These are phyloP conservation scores for Alternaria viburni DNA, from an alignment of 2,329 filamentous ascomycete genomes.

Conservation along the genomic window DNA sequence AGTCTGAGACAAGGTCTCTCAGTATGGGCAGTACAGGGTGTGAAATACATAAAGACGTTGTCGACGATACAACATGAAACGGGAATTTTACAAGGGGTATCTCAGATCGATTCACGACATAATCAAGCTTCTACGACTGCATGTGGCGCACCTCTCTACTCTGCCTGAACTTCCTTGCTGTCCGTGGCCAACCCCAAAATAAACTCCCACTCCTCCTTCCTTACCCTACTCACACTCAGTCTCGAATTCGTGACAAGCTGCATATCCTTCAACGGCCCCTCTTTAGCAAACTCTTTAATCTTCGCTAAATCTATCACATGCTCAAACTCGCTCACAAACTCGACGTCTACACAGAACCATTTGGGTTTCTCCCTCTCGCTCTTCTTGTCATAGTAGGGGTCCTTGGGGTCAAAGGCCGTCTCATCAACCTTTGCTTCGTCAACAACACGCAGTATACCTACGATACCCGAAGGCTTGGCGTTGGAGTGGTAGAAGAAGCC, in stretches of 20 bases:
- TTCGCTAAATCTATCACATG: slow-evolving; percentile 73
- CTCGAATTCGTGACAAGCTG: slow-evolving; percentile 83
- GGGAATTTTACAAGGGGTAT: neutral
- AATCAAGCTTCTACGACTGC: neutral
- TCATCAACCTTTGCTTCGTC: slow-evolving; percentile 82
- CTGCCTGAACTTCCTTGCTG: slow-evolving; percentile 1
- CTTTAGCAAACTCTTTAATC: slow-evolving; percentile 67
- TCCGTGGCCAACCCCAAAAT: slow-evolving; percentile 59
- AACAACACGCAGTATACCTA: slow-evolving; percentile 87
- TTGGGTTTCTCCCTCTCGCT: slow-evolving; percentile 72
- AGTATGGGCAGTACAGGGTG: neutral
- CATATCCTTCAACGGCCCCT: slow-evolving; percentile 71
- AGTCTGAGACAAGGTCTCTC: neutral
- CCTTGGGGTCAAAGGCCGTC: slow-evolving; percentile 71
- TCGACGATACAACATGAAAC: neutral
- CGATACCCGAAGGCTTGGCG: slow-evolving; percentile 86
- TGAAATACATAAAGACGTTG: neutral
- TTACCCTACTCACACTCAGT: slow-evolving; percentile 78
- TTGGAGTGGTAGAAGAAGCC: slow-evolving; percentile 98
- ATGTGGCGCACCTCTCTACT: neutral
- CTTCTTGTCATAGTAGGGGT: slow-evolving; percentile 84
- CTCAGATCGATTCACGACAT: neutral
- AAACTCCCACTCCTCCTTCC: slow-evolving; percentile 68
- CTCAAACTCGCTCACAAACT: slow-evolving; percentile 82
- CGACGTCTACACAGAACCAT: slow-evolving; percentile 90